phyloP scores from a whole-genome alignment of 208 protist species.

The Wallacemonas rigidus region DNA sequence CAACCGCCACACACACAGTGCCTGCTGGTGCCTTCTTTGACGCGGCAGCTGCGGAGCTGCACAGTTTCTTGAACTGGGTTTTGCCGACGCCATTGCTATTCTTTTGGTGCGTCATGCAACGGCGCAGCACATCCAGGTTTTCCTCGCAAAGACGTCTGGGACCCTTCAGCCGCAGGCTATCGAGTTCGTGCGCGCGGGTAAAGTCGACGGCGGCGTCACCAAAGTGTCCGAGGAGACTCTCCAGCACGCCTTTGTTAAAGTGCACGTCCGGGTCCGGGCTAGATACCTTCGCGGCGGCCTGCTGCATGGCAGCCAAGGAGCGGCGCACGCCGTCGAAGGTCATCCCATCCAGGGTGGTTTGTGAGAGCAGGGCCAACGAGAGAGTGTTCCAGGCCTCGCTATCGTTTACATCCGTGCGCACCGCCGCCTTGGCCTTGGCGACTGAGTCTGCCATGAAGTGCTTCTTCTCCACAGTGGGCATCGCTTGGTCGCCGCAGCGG shows the following conservation, averaged over 20 bases:
- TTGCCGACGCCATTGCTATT: constrained; percentile 50
- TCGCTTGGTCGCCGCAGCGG: constrained; percentile 53
- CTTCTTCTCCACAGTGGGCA: constrained; percentile 47
- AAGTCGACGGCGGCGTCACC: constrained; percentile 56
- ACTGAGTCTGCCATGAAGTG: constrained; percentile 58
- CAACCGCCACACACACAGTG: constrained; percentile 41
- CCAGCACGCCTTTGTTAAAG: constrained; percentile 81
- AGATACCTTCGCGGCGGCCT: constrained; percentile 41
- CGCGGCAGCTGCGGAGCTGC: neutral
- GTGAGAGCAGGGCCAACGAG: constrained; percentile 67
- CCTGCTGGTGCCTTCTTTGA: constrained; percentile 13
- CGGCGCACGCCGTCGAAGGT: constrained; percentile 43
- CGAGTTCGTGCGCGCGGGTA: constrained; percentile 50
- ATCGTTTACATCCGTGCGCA: constrained; percentile 43
- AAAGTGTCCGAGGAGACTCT: constrained; percentile 75
- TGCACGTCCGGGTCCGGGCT: constrained; percentile 70
- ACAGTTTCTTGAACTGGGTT: constrained; percentile 54
- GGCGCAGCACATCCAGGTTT: constrained; percentile 47
- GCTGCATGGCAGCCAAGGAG: constrained; percentile 62
- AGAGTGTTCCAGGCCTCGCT: constrained; percentile 76
- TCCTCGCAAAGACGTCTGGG: constrained; percentile 45
- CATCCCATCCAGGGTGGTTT: constrained; percentile 54
- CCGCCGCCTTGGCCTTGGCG: constrained; percentile 56
- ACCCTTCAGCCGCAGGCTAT: constrained; percentile 57
- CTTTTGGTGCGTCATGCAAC: constrained; percentile 46